These are phyloP conservation scores for Ophiostoma novo-ulmi DNA, from an alignment of 2,329 filamentous ascomycete species.

Conservation along the genomic window DNA sequence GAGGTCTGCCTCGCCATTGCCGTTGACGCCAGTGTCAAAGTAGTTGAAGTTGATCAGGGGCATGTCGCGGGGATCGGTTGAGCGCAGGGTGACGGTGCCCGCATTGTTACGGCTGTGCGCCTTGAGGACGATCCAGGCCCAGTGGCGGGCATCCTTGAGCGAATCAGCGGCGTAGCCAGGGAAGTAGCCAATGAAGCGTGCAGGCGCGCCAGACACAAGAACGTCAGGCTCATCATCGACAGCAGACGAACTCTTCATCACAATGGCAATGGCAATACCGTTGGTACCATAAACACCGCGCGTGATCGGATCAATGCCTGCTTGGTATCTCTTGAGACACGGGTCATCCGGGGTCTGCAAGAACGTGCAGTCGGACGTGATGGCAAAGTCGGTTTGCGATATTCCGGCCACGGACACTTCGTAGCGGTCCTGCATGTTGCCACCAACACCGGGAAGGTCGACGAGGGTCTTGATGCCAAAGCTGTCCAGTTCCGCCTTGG, in stretches of 20 bases:
- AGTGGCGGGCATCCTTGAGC: background rate
- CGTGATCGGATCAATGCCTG: background rate
- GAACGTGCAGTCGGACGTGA: background rate
- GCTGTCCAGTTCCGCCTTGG: background rate
- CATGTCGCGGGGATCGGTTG: background rate
- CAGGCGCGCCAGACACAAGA: background rate
- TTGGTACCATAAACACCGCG: background rate
- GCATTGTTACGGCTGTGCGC: background rate
- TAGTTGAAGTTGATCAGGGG: background rate
- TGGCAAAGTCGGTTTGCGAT: background rate
- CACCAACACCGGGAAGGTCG: background rate
- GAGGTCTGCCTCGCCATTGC: background rate
- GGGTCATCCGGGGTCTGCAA: background rate
- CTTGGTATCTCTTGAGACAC: background rate
- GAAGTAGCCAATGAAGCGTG: background rate
- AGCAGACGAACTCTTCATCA: background rate
- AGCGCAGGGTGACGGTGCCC: background rate
- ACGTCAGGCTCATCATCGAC: background rate
- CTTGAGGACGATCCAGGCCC: background rate
- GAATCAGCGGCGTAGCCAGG: background rate
- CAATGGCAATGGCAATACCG: background rate
- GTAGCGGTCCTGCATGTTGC: background rate
- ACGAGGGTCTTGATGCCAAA: background rate
- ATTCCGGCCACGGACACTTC: background rate
- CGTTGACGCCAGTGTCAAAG: background rate